Evolutionary conservation across 176 grass and related monocot genomes (phyloP), one percentile per base, ranked within the genome.

Genomic region (Melocanna baccifera): DNA sequence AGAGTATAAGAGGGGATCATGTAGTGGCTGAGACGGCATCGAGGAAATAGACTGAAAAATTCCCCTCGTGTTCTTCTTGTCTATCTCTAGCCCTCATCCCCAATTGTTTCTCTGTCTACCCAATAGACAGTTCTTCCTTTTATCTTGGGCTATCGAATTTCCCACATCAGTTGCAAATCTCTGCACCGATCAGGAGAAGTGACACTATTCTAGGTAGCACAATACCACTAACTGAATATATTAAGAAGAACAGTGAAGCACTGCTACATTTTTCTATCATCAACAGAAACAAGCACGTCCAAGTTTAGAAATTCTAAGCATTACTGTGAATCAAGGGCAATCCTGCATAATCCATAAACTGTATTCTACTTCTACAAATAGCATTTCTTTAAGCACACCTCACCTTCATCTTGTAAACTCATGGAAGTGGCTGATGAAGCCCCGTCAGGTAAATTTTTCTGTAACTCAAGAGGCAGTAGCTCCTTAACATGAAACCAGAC

Each of bases 401-500:
- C 43, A 88, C 90, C 87, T 83, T 86, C 83, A 69, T 84, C 87
- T 53, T 68, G 90, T 55, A 86, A 83, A 52, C 62, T 50, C 57
- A 41, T 83, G 76, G 77, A 58, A 74, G 47, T 64, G 29, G 67
- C 36, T 56, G 78, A 69, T 83, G 91, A 77, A 64, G 71, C n/a
- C 16, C 87, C 87, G 74, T 94, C 87, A 25, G 94, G 94, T 84
- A 97, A 78, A 14, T 80, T 87, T 75, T 91, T 94, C 79, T 94
- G 94, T 78, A 94, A 88, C 87, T 86, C 94, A 2, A 78, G 57
- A 15, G 94, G 89, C 74, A 97, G 88, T 88, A 89, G 81, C 72
- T 91, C 94, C 51, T 97, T 94, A 58, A 94, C 91, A 82, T 82
- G 46, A 84, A 92, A 92, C 94, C 94, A 97, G 23, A 97, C 86